A percentile compares a stretch with the other conserved stretches of the same genome.
Evolutionary conservation across 2,329 filamentous ascomycete species (phyloP).

Genomic region (Cladosporium sp.): DNA sequence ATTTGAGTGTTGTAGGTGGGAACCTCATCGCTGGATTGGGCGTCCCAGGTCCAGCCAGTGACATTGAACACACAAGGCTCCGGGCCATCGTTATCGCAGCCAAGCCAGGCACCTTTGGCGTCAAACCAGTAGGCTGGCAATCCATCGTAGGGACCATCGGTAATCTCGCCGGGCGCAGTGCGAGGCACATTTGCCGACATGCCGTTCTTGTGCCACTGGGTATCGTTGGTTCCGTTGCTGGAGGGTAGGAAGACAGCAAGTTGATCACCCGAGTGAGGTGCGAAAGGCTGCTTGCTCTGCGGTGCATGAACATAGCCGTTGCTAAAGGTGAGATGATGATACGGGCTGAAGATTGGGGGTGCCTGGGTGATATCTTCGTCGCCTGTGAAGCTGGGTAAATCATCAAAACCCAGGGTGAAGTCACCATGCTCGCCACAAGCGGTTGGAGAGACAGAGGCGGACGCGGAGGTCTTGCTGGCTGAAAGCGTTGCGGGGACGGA

Average conservation of each 20-base stretch:
- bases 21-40: constrained; percentile 31
- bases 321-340: constrained; percentile 49
- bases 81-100: constrained; percentile 41
- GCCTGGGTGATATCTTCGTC: constrained; percentile 30
- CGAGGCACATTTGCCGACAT: constrained; percentile 17
- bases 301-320: constrained; percentile 48
- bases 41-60: constrained; percentile 40
- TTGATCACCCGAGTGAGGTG: constrained; percentile 42
- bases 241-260: constrained; percentile 42
- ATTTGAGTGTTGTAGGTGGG: constrained; percentile 35
- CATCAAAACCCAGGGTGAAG: constrained; percentile 35
- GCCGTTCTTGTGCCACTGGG: constrained; percentile 14
- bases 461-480: constrained; percentile 17
- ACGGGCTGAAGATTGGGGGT: constrained; percentile 44
- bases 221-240: constrained; percentile 13
- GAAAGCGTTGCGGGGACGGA: not conserved
- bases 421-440: constrained; percentile 43
- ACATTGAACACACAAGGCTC: constrained; percentile 41
- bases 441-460: constrained; percentile 17
- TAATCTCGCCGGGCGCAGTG: constrained; percentile 42
- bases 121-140: constrained; percentile 49
- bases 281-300: constrained; percentile 40
- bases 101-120: constrained; percentile 42
- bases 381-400: constrained; percentile 33
- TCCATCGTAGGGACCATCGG: constrained; percentile 40